These are phyloP conservation scores for Candida krabiensis DNA, from an alignment of 805 yeast species.

Conservation along the genomic window DNA sequence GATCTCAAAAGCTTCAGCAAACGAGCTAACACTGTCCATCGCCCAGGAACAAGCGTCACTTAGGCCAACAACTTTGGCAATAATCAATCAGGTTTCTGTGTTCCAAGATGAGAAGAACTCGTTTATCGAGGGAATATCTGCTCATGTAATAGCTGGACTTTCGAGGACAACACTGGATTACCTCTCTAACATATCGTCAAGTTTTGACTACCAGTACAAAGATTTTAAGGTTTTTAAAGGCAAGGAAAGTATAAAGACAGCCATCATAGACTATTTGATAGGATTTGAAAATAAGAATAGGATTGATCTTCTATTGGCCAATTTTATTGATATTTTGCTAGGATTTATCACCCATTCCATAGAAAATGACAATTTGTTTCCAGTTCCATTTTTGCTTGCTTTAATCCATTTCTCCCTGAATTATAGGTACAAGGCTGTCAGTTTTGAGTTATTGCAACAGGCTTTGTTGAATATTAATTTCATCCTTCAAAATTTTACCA, in stretches of 20 bases:
- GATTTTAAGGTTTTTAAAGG: constrained; percentile 29
- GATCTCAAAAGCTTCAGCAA: not conserved
- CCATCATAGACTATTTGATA: constrained; percentile 44
- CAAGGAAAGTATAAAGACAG: constrained; percentile 29
- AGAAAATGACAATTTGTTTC: constrained; percentile 25
- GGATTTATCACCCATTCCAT: constrained; percentile 27
- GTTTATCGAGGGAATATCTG: constrained; percentile 36
- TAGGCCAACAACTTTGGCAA: constrained; percentile 20
- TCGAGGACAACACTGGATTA: constrained; percentile 32
- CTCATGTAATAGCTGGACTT: constrained; percentile 39
- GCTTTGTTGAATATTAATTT: constrained; percentile 28
- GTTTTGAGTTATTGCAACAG: constrained; percentile 35
- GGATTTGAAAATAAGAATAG: constrained; percentile 42
- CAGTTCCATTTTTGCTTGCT: constrained; percentile 62
- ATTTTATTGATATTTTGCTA: constrained; percentile 38
- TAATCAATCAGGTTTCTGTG: constrained; percentile 31
- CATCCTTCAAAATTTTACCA: constrained; percentile 23
- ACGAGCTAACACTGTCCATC: constrained; percentile 1
- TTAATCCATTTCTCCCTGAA: constrained; percentile 53
- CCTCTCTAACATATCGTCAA: constrained; percentile 34
- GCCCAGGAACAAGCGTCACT: not conserved
- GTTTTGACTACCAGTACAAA: constrained; percentile 26
- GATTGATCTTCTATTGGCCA: constrained; percentile 49
- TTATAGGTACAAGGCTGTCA: constrained; percentile 65
- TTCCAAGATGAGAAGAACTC: constrained; percentile 39